A percentile compares a stretch with the other conserved stretches of the same genome.
These are phyloP conservation scores for Lactarius psammicola DNA, from an alignment of 768 basidiomycete species.

Conservation along the genomic window DNA sequence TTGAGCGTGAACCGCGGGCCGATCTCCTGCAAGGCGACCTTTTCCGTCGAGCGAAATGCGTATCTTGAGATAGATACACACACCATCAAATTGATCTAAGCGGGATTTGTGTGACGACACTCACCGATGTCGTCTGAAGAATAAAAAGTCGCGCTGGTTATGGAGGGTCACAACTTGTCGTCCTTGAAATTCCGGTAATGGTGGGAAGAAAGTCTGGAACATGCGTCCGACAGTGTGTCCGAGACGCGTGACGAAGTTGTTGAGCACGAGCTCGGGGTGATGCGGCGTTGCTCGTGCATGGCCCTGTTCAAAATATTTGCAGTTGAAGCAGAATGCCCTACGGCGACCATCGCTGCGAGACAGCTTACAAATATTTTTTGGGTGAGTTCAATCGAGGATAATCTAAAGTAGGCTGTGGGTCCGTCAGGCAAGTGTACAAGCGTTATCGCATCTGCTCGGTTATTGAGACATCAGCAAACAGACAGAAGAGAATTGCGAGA, in stretches of 20 bases:
- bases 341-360: neutral
- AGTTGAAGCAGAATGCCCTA: neutral
- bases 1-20: conserved; percentile 97
- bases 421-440: conserved; percentile 87
- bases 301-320: conserved; percentile 47
- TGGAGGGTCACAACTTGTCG: conserved; percentile 96
- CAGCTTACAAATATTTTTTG: conserved; percentile 76
- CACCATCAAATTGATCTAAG: conserved; percentile 12
- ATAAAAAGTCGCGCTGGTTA: conserved; percentile 96
- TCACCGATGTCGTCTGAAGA: conserved; percentile 93
- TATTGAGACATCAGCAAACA: conserved; percentile 18
- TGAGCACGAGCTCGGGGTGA: conserved; percentile 91
- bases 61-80: conserved; percentile 59
- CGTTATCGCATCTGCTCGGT: conserved; percentile 81
- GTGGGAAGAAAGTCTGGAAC: conserved; percentile 96
- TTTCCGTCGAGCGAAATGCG: conserved; percentile 88
- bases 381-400: conserved; percentile 83
- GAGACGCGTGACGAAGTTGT: conserved; percentile 90
- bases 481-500: conserved; percentile 1
- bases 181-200: conserved; percentile 91
- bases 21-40: conserved; percentile 93
- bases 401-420: conserved; percentile 93
- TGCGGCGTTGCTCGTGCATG: conserved; percentile 93
- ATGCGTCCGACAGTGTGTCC: conserved; percentile 92
- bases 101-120: conserved; percentile 27